Evolutionary conservation across 495 filamentous ascomycete species (phyloP), one percentile per base, ranked within the genome.

Genomic region (Neurospora terricola): DNA sequence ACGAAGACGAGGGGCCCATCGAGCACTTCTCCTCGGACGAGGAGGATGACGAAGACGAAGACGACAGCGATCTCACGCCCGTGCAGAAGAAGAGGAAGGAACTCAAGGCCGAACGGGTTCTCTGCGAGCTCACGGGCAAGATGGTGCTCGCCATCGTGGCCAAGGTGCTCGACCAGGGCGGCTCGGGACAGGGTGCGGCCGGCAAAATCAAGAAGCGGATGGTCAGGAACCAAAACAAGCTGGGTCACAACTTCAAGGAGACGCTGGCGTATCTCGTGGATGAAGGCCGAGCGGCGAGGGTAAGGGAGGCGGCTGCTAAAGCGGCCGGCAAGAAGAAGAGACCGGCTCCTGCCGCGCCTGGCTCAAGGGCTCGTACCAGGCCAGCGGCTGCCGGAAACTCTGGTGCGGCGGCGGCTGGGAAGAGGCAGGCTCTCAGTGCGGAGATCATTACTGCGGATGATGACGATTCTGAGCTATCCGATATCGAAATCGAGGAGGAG

Each of bases 81-180:
- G 82, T 80, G 37, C 87, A 90, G 73, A 86, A 85, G 23, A 84
- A 88, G 70, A 86, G 86, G 14, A 86, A 86, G 30, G 87, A 89
- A 70, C 83, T 97, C 16, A 82, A 92, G 43, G 88, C 92, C 3
- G 95, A 98, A 79, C 89, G 94, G 76, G 87, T 89, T 21, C 85
- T 98, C 0, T 98, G 95, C 82, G 91, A 93, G 76, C 84, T 97
- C 4, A 89, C 94, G 6, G 91, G 91, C 45, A 94, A 94, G 76
- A 86, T 96, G 40, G 92, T 97, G 10, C 84, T 96, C 30, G 90
- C 90, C 1, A 88, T 96, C 34, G 84, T 92, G 6, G 93, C 89
- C 10, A 88, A 90, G 45, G 87, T 92, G 21, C 79, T 97, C 62
- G 93, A 97, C 74, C 82, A 85, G 18, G 86, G 81, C 2, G 88